Percentiles rank a stretch among this genome's conserved stretches.
phyloP scores from a whole-genome alignment of 441 rosid genomes.

The Sinapis alba region DNA sequence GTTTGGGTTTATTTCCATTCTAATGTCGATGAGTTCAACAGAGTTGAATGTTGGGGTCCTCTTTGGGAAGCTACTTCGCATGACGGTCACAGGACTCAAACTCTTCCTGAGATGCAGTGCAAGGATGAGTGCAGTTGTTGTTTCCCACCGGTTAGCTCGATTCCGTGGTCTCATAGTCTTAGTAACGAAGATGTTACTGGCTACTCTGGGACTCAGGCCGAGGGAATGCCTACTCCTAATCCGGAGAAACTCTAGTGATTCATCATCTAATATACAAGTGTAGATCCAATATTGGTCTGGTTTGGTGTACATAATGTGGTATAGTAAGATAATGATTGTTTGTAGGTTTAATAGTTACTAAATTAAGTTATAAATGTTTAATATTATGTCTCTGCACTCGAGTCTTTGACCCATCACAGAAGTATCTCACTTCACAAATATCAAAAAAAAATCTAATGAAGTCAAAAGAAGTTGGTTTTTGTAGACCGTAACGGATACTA shows the following conservation, averaged over 20 bases:
- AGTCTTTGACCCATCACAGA: background rate
- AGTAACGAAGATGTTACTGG: background rate
- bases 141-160: slow-evolving; percentile 68
- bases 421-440: background rate
- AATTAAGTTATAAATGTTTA: background rate
- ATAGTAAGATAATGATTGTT: slow-evolving; percentile 24
- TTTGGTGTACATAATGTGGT: slow-evolving; percentile 30
- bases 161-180: slow-evolving; percentile 56
- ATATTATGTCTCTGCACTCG: background rate
- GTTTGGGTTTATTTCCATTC: slow-evolving; percentile 97
- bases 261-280: background rate
- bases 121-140: slow-evolving; percentile 61
- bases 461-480: background rate
- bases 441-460: background rate
- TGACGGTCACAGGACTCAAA: slow-evolving; percentile 23
- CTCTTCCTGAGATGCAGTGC: slow-evolving; percentile 43
- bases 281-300: slow-evolving; percentile 11
- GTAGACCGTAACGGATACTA: background rate
- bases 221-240: slow-evolving; percentile 25
- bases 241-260: slow-evolving; percentile 36
- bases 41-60: slow-evolving; percentile 87
- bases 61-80: slow-evolving; percentile 57
- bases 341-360: slow-evolving; percentile 7
- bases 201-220: slow-evolving; percentile 19
- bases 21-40: slow-evolving; percentile 78